Evolutionary conservation across 495 filamentous ascomycete species (phyloP), one percentile per base, ranked within the genome.

Genomic region (Usnea hakonensis): DNA sequence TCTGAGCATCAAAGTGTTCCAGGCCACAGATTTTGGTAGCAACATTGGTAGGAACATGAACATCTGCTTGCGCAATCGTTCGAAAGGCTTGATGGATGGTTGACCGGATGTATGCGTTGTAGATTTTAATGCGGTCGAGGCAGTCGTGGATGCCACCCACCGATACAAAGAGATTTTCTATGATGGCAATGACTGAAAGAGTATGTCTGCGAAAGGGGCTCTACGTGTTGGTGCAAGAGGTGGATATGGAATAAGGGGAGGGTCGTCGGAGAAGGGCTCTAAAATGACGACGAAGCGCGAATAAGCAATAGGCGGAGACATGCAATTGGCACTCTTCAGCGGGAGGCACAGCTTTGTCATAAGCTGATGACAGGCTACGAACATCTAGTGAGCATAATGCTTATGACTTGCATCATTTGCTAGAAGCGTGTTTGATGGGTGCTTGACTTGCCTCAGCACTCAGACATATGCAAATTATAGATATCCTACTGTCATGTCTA

Each of bases 81-180:
- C 21, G 3, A 7, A 11, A 23, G 38, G 21, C 1, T 44, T 36
- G 8, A 23, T 59, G 2, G 14, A n/a, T 28, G 23, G 53, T 11
- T n/a, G 19, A 54, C 11, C 16, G 7, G 35, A 19, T 41, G 36
- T 17, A 17, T 30, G 28, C 32, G 41, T 57, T 55, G 36, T 66
- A 95, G 92, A 97, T 77, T 92, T 86, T 72, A 82, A 79, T 64
- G 81, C 90, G 56, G 87, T 87, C 52, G 88, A 93, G 59, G 83
- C 87, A 0, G 86, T 97, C 9, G 92, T 96, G 16, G 88, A 96
- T 67, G 84, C 86, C n/a, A 91, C 90, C 14, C 94, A 97, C 75
- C 81, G 85, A 57, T 85, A 90, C 69, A 91, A 89, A 72, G 76
- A 83, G 57, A 85, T 97, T 54, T 91, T 91, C 69, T 91, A 91